Evolutionary conservation across 2,329 filamentous ascomycete species (phyloP), one percentile per base, ranked within the genome.

Genomic region (Penicillium sp.): DNA sequence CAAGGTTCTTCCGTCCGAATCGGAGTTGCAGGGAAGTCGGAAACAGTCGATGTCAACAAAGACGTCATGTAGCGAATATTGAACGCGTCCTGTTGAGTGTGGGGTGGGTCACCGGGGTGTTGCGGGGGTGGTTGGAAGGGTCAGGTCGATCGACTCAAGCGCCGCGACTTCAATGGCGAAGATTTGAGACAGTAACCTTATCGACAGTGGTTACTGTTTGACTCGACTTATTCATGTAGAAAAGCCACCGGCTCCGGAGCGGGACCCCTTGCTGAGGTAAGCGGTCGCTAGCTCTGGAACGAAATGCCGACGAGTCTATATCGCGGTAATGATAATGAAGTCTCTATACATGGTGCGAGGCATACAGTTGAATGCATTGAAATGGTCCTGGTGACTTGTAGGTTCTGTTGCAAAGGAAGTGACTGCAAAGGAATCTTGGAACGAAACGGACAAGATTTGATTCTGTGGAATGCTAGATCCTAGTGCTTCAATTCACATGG

Each of bases 51-150:
- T 63, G 66, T 72, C 69, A 73, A 73, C 70, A 72, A 68, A 73
- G 68, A 71, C 70, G 71, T 72, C 70, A 73, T 73, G 66, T 70
- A 70, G 60, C 52, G 54, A 59, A 57, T 57, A 55, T 66, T 62
- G 45, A 59, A 55, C 57, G 61, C 48, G 61, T 59, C 55, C 26
- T 27, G 19, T 29, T 48, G 56, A 46, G 56, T 60, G 60, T 58
- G 54, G 57, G 59, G 57, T 55, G 54, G 58, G 60, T 54, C 50
- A 49, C 33, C 26, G 55, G 33, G 41, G 45, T 44, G 43, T 53
- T 24, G 31, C 39, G 31, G 37, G 21, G 29, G 50, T 29, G 49
- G 27, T 57, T 46, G 16, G 33, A 21, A 39, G 11, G 13, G 13
- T 11, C 16, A 11, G 33, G 48, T 39, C 48, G 48, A 27, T 49